Evolutionary conservation across 495 filamentous ascomycete species (phyloP), one percentile per base, ranked within the genome.

Genomic region (Penicillium mononematosum): DNA sequence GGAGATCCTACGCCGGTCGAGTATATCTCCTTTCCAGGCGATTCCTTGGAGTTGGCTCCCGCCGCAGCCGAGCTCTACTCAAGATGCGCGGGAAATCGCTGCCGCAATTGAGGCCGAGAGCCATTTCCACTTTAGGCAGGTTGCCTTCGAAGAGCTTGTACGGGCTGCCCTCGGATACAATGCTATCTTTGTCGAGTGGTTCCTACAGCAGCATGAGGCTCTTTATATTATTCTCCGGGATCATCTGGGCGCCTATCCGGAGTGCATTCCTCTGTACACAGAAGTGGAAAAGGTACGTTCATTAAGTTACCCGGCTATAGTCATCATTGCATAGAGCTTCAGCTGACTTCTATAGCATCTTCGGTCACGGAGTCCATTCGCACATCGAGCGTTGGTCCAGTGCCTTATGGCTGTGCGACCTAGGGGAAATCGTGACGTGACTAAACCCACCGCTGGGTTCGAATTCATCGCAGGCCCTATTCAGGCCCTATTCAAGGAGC

Each of bases 11-110:
- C 64, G 70, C 14, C 68, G 73, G 11, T 73, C 67, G 50, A 64
- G 61, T 17, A 61, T 61, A 0, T 51, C 53, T 16, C 43, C 58
- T 3, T 61, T 70, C 10, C 54, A 68, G 17, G 55, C 57, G 1
- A 58, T 65, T 17, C 59, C 66, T 16, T 78, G 75, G 75, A 67
- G 64, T 36, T 77, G 75, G 74, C 67, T 75, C 29, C 75, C 75
- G 9, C 61, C 65, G 5, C 61, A 61, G 12, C 58, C 56, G 17
- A 62, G 60, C 11, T 60, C 58, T 24, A 48, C 54, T 0, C 45
- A 60, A 8, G 67, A 69, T 31, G 49, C 70, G 2, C 42, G 52
- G 3, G 49, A 50, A 3, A 69, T 77, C 53, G 75, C 75, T 2
- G 42, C 54, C 4, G 71, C 62, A 2, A 76, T 78, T 47, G 74